Evolutionary conservation across 345 rosid genomes (phyloP), one percentile per base, ranked within the genome.

Genomic region (Euphorbia lathyris): DNA sequence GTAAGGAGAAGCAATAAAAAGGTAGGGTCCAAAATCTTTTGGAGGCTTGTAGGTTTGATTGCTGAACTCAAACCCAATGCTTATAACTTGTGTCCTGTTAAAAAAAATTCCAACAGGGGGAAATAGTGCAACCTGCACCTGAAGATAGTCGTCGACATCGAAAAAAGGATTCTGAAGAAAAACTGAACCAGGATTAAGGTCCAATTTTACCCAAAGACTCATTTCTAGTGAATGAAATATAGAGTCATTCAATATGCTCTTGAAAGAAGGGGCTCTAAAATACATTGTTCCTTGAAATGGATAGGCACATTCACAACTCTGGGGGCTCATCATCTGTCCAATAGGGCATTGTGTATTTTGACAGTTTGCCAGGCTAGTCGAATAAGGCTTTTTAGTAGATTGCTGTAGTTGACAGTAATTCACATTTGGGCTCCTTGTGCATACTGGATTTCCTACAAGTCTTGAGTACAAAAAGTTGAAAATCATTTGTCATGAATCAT

Each of bases 21-120:
- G 87, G 76, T 92, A 95, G 38, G 99, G 97, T 66, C 97, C 97
- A 64, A 92, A 92, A 52, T 75, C 79, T 19, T 81, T 73, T 20
- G 99, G 99, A 68, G 97, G 96, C 76, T 90, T 90, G 68, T 75
- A 90, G 48, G 93, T 90, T 80, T 95, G 99, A 72, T 92, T 90
- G 66, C 89, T 92, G 79, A 95, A 73, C 68, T 86, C 80, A 75
- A 88, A 90, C 29, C 99, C 99, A 58, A 95, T 78, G 78, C 83
- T 85, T 47, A 78, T 86, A 60, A 95, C 70, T 81, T 84, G 89
- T 1, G 84, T 68, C 76, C 94, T 70, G 65, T 92, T 87, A 69
- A 95, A 88, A 77, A 75, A 82, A 51, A 81, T 82, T 7, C 85
- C 91, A 3, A 19, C 20, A 45, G 92, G 32, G 12, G 97, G 96